Evolutionary conservation across 2,329 filamentous ascomycete genomes (phyloP), one percentile per base, ranked within the genome.

Genomic region (Ceratocystis ficicola): DNA sequence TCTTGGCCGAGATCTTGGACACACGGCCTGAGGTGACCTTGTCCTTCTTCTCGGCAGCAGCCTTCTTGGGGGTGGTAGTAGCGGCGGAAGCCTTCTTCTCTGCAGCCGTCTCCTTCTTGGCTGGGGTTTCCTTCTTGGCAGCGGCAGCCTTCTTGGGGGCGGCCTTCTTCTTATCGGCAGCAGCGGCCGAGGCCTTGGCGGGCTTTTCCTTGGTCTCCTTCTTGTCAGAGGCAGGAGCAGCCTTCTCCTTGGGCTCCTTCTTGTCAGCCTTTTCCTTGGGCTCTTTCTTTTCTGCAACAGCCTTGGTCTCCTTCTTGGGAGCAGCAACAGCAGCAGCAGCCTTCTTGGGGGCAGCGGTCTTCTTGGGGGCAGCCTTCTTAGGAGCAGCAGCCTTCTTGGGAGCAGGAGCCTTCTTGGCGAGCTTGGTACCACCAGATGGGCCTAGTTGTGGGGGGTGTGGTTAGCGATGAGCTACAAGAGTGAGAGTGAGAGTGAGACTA

Each of bases 381-480:
- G 67, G 63, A n/a, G 59, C 66, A 17, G 62, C 57, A 8, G 65
- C 55, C 81, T 69, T 69, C 55, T 61, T 65, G 12, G 57, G 52
- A 32, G 68, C 67, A 62, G 66, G 72, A 70, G 80, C 76, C 81
- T 90, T 91, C 86, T 93, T 93, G 68, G 87, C 88, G 68, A 96
- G 86, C 87, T 96, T 96, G 77, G 94, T 90, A 71, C 90, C 88
- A 68, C 91, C 91, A 69, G 91, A 96, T 68, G 90, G 82, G 72
- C 88, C 88, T 91, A 68, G 1, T 15, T 25, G 50, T 25, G 30
- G 63, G 46, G 25, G 10, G 5, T 6, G 3, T 15, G 7, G 22
- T 6, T 15, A 30, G 15, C 6, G 25, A 32, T 6, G 5, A 12
- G 5, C 22, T 25, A 20, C 4, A 3, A 28, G n/a, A 55, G 50